Evolutionary conservation across 75 land plant species (phyloP).

Genomic region (Adiantum capillusveneris): DNA sequence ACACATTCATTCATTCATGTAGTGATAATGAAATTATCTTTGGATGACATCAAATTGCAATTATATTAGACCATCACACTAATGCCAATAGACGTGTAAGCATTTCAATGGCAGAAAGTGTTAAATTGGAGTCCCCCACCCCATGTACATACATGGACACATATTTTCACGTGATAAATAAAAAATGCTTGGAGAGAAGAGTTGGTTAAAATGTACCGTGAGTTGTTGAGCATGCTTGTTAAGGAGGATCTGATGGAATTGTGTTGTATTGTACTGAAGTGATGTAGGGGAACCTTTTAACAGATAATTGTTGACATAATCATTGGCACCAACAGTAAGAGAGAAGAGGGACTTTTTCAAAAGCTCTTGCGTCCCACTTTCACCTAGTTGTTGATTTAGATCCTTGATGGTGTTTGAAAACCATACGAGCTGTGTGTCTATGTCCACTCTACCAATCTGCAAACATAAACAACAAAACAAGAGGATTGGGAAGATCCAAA

Average conservation of each 20-base stretch:
- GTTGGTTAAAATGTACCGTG: constrained; percentile 12
- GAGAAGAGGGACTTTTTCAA: constrained; percentile 22
- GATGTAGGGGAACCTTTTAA: constrained; percentile 8
- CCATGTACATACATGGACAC: too few species aligned
- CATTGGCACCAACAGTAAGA: constrained; percentile 29
- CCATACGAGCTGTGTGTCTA: constrained; percentile 61
- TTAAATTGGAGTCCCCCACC: too few species aligned
- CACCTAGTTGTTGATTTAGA: constrained; percentile 26
- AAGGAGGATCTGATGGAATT: constrained; percentile 11
- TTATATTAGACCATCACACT: too few species aligned
- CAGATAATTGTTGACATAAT: constrained; percentile 35
- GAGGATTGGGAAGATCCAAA: too few species aligned
- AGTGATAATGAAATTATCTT: too few species aligned
- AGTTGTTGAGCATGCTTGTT: constrained; percentile 7
- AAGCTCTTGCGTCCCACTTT: constrained; percentile 6
- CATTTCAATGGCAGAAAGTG: too few species aligned
- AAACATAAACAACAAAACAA: too few species aligned
- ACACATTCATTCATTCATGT: too few species aligned
- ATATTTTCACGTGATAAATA: too few species aligned
- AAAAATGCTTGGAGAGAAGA: too few species aligned
- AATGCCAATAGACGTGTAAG: too few species aligned
- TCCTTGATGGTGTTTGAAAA: constrained; percentile 60
- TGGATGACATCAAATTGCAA: too few species aligned
- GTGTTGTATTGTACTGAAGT: constrained; percentile 5
- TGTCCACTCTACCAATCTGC: constrained; percentile 42